Evolutionary conservation across 441 rosid genomes (phyloP).

Genomic region (Aleurites moluccanus): DNA sequence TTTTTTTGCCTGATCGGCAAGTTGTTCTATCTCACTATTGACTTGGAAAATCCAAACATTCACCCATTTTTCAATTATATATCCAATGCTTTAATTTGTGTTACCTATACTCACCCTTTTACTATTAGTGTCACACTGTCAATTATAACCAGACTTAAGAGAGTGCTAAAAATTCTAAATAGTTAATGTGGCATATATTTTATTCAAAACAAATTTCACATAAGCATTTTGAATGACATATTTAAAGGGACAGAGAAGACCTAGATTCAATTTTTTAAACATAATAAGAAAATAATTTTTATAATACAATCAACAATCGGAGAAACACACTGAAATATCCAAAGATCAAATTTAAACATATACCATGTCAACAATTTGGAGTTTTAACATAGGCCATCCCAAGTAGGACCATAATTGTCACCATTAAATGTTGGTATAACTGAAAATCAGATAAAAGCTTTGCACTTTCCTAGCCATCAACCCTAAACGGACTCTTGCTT

Average conservation of each 20-base stretch:
- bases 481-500: background rate
- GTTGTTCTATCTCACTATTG: no score
- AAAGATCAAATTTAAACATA: background rate
- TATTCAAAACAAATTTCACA: background rate
- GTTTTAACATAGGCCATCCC: background rate
- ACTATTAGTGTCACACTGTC: no score
- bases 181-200: background rate
- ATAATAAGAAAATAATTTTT: background rate
- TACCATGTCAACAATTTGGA: background rate
- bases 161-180: background rate
- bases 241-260: background rate
- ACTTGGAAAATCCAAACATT: no score
- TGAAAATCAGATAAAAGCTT: background rate
- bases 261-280: background rate
- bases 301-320: background rate
- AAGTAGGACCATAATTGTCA: no score
- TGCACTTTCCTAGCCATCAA: background rate
- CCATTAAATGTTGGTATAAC: background rate
- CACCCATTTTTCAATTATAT: no score
- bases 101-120: background rate
- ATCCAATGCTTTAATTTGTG: no score
- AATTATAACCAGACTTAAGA: background rate
- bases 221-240: background rate
- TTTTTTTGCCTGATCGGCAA: no score
- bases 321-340: background rate